Percentiles rank a stretch among this genome's conserved stretches.
phyloP scores from a whole-genome alignment of 2,329 filamentous ascomycete species.

The Alternaria longipes region DNA sequence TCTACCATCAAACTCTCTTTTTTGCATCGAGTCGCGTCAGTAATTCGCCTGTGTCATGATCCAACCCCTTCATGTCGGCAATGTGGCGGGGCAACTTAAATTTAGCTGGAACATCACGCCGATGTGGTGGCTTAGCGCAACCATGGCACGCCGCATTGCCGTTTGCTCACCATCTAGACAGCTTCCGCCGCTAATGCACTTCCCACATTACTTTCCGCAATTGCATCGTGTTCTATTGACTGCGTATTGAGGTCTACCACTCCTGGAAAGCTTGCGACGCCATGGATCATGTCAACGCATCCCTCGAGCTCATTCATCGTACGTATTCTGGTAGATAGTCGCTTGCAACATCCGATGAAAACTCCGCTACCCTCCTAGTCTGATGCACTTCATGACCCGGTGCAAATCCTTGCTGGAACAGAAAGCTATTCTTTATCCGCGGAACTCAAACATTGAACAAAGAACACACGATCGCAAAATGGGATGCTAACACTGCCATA shows the following conservation, averaged over 20 bases:
- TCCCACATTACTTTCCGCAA: background rate
- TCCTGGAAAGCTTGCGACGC: background rate
- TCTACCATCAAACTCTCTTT: background rate
- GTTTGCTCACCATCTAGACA: slow-evolving; percentile 1
- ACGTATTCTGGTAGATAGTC: background rate
- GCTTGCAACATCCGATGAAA: background rate
- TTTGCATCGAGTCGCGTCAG: background rate
- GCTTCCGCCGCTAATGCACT: slow-evolving; percentile 5
- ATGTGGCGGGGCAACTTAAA: slow-evolving; percentile 6
- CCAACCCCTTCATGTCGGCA: background rate
- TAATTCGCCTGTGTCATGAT: background rate
- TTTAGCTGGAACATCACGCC: slow-evolving; percentile 8
- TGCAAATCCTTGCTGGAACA: background rate
- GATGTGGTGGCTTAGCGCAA: slow-evolving; percentile 4
- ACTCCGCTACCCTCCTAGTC: background rate
- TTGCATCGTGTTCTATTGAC: background rate
- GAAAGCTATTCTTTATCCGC: background rate
- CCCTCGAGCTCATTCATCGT: slow-evolving; percentile 20
- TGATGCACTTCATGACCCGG: background rate
- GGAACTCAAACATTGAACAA: background rate
- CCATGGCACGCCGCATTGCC: slow-evolving; percentile 2
- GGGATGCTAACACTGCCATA: slow-evolving; percentile 7
- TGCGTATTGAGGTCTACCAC: background rate
- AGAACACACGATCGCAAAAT: background rate
- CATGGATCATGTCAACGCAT: slow-evolving; percentile 19